A percentile compares a stretch with the other conserved stretches of the same genome.
Evolutionary conservation across 352 stramenopile genomes (phyloP).

Genomic region (Blastocystis sp.): DNA sequence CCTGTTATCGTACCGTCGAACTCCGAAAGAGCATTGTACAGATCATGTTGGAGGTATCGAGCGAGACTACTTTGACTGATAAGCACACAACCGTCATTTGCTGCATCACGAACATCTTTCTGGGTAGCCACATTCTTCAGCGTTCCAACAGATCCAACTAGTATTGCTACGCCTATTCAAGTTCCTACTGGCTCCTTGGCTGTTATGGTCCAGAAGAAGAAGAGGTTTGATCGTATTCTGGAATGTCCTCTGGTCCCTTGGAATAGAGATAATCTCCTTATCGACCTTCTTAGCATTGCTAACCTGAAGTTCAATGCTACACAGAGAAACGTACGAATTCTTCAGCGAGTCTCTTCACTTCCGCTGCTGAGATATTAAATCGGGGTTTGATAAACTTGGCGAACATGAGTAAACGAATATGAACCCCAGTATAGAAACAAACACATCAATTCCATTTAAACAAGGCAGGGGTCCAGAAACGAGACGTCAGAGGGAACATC

Average conservation of each 20-base stretch:
- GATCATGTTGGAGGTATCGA: conserved; percentile 14
- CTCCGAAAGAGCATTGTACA: not conserved
- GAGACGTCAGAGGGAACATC: conserved; percentile 50
- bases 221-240: conserved; percentile 39
- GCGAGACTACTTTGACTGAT: conserved; percentile 22
- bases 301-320: not conserved
- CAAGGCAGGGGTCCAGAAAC: conserved; percentile 29
- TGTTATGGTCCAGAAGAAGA: not conserved
- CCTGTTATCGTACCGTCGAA: conserved; percentile 1
- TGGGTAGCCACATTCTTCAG: conserved; percentile 27
- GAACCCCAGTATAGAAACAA: not conserved
- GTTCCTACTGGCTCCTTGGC: conserved; percentile 15
- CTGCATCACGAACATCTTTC: conserved; percentile 31
- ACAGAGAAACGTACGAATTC: not conserved
- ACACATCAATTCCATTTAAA: conserved; percentile 29
- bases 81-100: not conserved
- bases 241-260: conserved; percentile 38
- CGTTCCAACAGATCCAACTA: conserved; percentile 37
- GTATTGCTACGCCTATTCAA: not conserved
- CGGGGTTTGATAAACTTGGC: conserved; percentile 29
- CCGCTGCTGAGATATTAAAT: not conserved
- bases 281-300: not conserved
- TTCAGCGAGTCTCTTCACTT: conserved; percentile 10
- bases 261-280: conserved; percentile 3
- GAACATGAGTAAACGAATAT: conserved; percentile 6